These are phyloP conservation scores for Aegilops sharonensis DNA, from an alignment of 176 grass and related monocot genomes.

Conservation along the genomic window DNA sequence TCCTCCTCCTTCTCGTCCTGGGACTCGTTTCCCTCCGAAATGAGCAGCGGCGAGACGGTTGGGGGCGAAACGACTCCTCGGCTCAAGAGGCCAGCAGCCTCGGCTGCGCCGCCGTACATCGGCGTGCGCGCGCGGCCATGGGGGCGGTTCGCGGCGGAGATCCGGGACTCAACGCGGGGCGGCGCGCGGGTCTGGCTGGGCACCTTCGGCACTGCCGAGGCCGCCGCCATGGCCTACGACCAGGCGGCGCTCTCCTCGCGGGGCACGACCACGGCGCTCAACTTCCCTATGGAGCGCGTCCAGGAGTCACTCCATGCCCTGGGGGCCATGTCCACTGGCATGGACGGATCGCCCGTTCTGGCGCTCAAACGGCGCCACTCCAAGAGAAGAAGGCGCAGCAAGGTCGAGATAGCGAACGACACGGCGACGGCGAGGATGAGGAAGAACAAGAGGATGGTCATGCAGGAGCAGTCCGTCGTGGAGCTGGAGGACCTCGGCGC, in stretches of 20 bases:
- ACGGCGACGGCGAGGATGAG: not conserved
- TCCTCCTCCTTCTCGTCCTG: not conserved
- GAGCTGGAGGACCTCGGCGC: not conserved
- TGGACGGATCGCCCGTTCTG: too few relatives aligned
- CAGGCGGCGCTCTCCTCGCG: not conserved
- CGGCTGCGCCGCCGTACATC: not conserved
- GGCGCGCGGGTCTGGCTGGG: constrained; percentile 81
- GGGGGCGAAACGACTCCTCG: not conserved
- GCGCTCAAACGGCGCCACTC: too few relatives aligned
- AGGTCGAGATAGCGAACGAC: not conserved
- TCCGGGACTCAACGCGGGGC: not conserved
- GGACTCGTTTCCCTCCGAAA: not conserved
- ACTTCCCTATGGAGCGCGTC: not conserved
- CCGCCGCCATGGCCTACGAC: constrained; percentile 39
- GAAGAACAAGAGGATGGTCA: not conserved
- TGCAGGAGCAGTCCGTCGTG: not conserved
- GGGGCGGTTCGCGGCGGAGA: not conserved
- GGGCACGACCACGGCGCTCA: not conserved
- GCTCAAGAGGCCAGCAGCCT: not conserved
- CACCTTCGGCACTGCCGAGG: constrained; percentile 76
- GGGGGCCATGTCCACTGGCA: too few relatives aligned
- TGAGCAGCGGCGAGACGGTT: not conserved
- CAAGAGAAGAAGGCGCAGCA: too few relatives aligned
- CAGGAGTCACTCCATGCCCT: too few relatives aligned
- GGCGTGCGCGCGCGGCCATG: not conserved